Evolutionary conservation across 805 yeast species (phyloP).

Genomic region (Suhomyces kilbournensis): DNA sequence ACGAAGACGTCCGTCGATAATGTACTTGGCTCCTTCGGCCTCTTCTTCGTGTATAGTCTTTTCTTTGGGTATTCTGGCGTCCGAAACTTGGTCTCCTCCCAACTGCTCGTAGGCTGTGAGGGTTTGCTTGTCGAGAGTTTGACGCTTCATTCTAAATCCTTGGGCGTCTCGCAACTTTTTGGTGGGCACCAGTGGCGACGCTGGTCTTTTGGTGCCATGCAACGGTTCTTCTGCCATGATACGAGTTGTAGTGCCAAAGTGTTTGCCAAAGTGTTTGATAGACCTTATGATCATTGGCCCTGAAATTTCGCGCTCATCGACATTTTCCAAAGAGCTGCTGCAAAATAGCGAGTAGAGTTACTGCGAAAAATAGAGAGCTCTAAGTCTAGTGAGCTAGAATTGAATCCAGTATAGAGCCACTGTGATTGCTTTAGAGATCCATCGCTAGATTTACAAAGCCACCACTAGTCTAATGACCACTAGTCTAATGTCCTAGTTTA

Average conservation of each 20-base stretch:
- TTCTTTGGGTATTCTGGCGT: conserved; percentile 13
- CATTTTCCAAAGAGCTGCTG: too few species aligned
- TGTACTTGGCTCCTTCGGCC: conserved; percentile 56
- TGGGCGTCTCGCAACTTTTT: conserved; percentile 35
- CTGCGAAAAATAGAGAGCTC: too few species aligned
- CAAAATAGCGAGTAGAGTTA: too few species aligned
- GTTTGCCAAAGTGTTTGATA: background rate
- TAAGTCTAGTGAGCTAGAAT: too few species aligned
- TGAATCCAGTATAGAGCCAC: too few species aligned
- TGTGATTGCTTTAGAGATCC: too few species aligned
- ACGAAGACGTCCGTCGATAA: conserved; percentile 59
- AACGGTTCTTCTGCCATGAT: background rate
- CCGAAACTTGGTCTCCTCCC: conserved; percentile 30
- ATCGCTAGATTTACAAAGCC: too few species aligned
- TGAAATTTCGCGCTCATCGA: background rate
- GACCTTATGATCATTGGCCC: background rate
- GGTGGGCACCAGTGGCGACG: background rate
- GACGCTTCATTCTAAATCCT: conserved; percentile 48
- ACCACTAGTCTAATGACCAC: too few species aligned
- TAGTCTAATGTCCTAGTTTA: too few species aligned
- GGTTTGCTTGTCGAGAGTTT: conserved; percentile 42
- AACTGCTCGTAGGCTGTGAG: conserved; percentile 40
- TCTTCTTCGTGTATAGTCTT: conserved; percentile 52
- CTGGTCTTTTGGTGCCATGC: conserved; percentile 1
- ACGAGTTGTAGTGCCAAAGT: background rate